Evolutionary conservation across 2,329 filamentous ascomycete genomes (phyloP).

Genomic region (Aspergillus niger): DNA sequence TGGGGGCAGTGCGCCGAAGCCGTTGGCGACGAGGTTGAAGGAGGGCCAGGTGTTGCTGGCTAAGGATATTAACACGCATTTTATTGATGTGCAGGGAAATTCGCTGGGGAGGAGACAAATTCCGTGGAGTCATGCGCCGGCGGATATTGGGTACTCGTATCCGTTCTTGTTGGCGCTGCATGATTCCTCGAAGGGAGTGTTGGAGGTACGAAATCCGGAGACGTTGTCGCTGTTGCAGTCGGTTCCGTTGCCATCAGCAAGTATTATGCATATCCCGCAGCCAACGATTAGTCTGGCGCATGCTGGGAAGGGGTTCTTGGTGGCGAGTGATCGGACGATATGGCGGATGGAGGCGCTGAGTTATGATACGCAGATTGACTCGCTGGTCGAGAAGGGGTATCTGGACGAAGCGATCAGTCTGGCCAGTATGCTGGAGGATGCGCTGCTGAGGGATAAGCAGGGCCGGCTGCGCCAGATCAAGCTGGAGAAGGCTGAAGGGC

Average conservation of each 20-base stretch:
- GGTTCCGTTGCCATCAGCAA: slow-evolving; percentile 77
- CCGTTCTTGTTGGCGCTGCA: slow-evolving; percentile 90
- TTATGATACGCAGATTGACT: slow-evolving; percentile 85
- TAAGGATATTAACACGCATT: slow-evolving; percentile 95
- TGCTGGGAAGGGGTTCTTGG: slow-evolving; percentile 92
- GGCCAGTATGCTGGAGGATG: slow-evolving; percentile 87
- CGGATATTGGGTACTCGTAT: slow-evolving; percentile 93
- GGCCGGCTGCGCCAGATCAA: slow-evolving; percentile 81
- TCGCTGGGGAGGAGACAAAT: slow-evolving; percentile 81
- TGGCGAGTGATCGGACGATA: slow-evolving; percentile 84
- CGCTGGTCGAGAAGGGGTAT: slow-evolving; percentile 70
- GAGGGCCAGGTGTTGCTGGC: slow-evolving; percentile 88
- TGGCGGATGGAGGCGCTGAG: slow-evolving; percentile 96
- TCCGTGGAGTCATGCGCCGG: slow-evolving; percentile 86
- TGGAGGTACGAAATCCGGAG: slow-evolving; percentile 91
- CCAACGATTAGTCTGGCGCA: slow-evolving; percentile 93
- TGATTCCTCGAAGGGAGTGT: slow-evolving; percentile 74
- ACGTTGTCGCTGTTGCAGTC: slow-evolving; percentile 88
- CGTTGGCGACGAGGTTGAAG: slow-evolving; percentile 77
- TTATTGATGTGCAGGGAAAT: slow-evolving; percentile 82
- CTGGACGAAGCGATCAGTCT: slow-evolving; percentile 93
- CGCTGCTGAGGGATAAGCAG: slow-evolving; percentile 78
- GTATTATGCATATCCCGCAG: slow-evolving; percentile 84
- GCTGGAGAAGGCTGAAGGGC: slow-evolving; percentile 82
- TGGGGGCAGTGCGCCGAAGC: slow-evolving; percentile 86